These are phyloP conservation scores for Porcisia deanei DNA, from an alignment of 208 protist genomes.

Conservation along the genomic window DNA sequence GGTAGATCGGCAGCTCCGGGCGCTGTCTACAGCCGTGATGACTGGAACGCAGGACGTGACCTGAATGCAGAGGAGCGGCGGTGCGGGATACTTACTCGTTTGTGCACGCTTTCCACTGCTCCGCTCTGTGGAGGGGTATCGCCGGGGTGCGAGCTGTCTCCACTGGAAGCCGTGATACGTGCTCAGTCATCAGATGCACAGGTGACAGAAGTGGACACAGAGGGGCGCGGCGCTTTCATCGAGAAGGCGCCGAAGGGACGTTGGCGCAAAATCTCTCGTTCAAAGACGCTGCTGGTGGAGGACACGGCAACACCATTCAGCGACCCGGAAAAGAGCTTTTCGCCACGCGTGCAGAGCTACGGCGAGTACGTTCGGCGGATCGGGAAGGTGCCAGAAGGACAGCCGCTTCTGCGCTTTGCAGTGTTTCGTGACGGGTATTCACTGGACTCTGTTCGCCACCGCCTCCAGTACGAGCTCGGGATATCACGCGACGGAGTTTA, in stretches of 20 bases:
- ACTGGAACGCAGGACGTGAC: constrained; percentile 65
- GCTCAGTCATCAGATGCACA: constrained; percentile 73
- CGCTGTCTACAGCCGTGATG: constrained; percentile 31
- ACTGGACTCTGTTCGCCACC: constrained; percentile 47
- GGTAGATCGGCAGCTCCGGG: constrained; percentile 5
- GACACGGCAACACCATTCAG: constrained; percentile 62
- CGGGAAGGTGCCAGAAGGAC: constrained; percentile 51
- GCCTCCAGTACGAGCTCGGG: constrained; percentile 71
- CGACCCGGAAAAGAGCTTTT: constrained; percentile 60
- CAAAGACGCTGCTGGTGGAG: constrained; percentile 69
- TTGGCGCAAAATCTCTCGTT: constrained; percentile 80
- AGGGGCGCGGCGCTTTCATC: constrained; percentile 43
- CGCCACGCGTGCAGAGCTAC: constrained; percentile 65
- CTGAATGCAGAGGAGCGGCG: constrained; percentile 52
- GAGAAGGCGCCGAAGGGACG: constrained; percentile 49
- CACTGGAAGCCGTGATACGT: constrained; percentile 54
- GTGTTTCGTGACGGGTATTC: constrained; percentile 75
- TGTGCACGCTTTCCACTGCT: constrained; percentile 13
- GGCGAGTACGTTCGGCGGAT: constrained; percentile 71
- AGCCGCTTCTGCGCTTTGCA: constrained; percentile 68
- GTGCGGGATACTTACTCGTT: constrained; percentile 50
- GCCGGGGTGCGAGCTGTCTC: neutral
- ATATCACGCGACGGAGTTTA: constrained; percentile 49
- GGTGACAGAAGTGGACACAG: constrained; percentile 59
- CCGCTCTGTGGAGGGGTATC: neutral